Base-by-base conservation (phyloP, 805 yeast genomes). In the Isabelozyma heimii region DNA sequence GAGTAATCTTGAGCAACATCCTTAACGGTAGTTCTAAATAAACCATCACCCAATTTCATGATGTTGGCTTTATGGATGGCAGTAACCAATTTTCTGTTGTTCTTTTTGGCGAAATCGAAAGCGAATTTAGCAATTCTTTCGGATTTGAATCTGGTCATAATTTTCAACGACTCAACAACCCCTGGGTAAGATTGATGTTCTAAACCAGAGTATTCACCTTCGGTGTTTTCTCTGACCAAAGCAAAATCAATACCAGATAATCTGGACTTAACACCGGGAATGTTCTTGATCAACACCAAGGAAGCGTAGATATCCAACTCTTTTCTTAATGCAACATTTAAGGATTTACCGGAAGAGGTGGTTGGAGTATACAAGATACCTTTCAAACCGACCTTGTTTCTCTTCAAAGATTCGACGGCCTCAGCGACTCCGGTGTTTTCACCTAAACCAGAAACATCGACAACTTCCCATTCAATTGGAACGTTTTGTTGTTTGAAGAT, bases 11-110 rank as follows among this genome's bases (percentile, higher is more conserved):
- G 84, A 56, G 82, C 87, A 58, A 94, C 84, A 60, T 86, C 87
- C 72, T 90, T 85, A 62, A 92, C 89, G 58, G 97, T 91, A 73
- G 86, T 82, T 81, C 97, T 89, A 84, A 94, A 92, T 65, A 92
- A 82, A 74, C 99, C 99, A 70, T 92, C 99, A 71, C 97, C 96
- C 67, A 91, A 83, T 79, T 92, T 92, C 99, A 92, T 92, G 67
- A 92, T 92, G 82, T 94, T 94, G 59, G 99, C 99, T 79, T 92
- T 92, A 85, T 92, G 99, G 66, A 92, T 94, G 60, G 97, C 97
- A 47, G 97, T 91, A 53, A 92, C 98, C 60, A 82, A 75, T 72
- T 87, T 84, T 79, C 98, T 89, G 80, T 87, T 83, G 81, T 94
- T 89, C 76, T 86, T 89, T 69, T 81, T 77, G 55, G 98, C 98